phyloP scores from a whole-genome alignment of 2,329 filamentous ascomycete genomes.

The Colletotrichum lindemuthianum region DNA sequence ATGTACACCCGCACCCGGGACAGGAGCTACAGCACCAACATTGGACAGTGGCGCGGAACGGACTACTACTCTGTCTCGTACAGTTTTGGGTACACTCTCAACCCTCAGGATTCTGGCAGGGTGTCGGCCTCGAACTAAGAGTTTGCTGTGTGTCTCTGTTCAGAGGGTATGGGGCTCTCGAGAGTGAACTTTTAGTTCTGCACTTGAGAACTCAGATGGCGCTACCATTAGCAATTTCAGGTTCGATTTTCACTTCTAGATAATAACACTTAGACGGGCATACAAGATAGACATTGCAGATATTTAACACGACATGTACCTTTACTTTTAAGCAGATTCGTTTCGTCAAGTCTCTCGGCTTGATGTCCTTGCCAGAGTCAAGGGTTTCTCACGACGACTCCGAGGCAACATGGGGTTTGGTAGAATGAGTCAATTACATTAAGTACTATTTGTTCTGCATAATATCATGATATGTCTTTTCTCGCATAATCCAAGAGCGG shows the following conservation, averaged over 20 bases:
- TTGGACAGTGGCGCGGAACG: slow-evolving; percentile 21
- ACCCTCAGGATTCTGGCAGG: background rate
- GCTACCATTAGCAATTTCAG: no score
- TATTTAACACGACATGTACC: no score
- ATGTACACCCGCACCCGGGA: slow-evolving; percentile 25
- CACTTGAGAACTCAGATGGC: no score
- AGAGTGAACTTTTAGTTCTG: background rate
- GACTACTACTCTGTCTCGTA: slow-evolving; percentile 24
- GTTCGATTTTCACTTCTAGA: no score
- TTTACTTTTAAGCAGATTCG: no score
- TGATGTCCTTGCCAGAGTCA: no score
- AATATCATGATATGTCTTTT: background rate
- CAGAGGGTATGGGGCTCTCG: background rate
- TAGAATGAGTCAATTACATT: background rate
- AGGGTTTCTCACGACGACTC: no score
- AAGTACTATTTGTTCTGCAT: background rate
- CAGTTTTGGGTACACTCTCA: slow-evolving; percentile 22
- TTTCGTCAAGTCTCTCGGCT: no score
- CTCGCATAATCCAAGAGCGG: background rate
- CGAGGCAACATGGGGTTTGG: no score
- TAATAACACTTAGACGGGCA: no score
- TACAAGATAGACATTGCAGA: no score
- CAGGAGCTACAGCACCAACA: slow-evolving; percentile 31
- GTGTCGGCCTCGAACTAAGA: background rate
- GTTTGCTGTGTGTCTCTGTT: background rate